phyloP scores from a whole-genome alignment of 768 basidiomycete species.

The Mrakia blollopis region DNA sequence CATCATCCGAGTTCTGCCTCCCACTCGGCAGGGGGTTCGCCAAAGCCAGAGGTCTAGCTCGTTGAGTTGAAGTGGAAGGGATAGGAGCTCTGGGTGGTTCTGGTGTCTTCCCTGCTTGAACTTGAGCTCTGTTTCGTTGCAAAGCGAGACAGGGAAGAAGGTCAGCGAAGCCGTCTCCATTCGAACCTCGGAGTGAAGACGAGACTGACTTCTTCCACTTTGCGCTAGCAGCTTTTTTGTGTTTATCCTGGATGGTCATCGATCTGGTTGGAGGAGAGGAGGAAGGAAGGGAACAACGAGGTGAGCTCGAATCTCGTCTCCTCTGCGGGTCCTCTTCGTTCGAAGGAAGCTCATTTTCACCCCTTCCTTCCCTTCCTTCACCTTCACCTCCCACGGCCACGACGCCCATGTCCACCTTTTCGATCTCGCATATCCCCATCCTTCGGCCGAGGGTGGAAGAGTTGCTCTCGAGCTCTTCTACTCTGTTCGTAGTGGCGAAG shows the following conservation, averaged over 20 bases:
- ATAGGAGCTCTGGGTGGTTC: background rate
- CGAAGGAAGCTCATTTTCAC: too few relatives aligned
- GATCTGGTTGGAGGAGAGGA: background rate
- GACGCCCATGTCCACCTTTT: background rate
- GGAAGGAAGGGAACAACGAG: background rate
- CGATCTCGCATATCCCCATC: background rate
- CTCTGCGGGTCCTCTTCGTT: background rate
- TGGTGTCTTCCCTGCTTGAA: too few relatives aligned
- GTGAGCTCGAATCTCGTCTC: constrained; percentile 1
- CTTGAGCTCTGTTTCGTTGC: constrained; percentile 8
- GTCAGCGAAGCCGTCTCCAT: background rate
- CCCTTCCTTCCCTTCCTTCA: background rate
- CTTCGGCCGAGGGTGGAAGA: background rate
- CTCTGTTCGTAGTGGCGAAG: background rate
- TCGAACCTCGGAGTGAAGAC: background rate
- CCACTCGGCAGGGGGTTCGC: constrained; percentile 8
- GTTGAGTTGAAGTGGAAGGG: background rate
- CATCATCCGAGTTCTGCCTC: constrained; percentile 6
- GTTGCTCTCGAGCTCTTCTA: background rate
- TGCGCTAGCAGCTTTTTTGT: constrained; percentile 13
- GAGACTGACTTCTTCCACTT: constrained; percentile 16
- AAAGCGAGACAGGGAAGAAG: background rate
- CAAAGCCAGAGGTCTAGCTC: background rate
- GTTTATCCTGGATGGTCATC: constrained; percentile 11
- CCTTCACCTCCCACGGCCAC: background rate